These are phyloP conservation scores for Geotrichum fermentans DNA, from an alignment of 1,139 yeast species.

Conservation along the genomic window DNA sequence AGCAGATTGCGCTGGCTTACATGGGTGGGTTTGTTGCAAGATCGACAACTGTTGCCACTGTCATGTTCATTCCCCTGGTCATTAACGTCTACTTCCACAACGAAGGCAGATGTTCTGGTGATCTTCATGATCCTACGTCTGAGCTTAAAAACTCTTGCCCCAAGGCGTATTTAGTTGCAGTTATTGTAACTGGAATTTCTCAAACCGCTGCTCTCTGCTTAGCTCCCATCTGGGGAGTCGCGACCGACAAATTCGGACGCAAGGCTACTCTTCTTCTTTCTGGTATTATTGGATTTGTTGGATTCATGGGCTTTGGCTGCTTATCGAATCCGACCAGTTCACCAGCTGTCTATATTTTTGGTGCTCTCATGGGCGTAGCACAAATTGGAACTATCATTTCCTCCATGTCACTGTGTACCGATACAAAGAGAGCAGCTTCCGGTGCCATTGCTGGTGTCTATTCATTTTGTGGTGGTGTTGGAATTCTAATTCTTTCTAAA, in stretches of 20 bases:
- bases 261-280: slow-evolving; percentile 39
- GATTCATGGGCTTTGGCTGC: slow-evolving; percentile 38
- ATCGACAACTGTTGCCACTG: slow-evolving; percentile 55
- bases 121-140: slow-evolving; percentile 26
- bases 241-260: slow-evolving; percentile 51
- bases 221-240: slow-evolving; percentile 61
- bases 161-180: slow-evolving; percentile 61
- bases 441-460: slow-evolving; percentile 70
- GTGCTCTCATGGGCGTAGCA: slow-evolving; percentile 44
- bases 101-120: slow-evolving; percentile 26
- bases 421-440: slow-evolving; percentile 42
- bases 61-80: slow-evolving; percentile 60
- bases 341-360: slow-evolving; percentile 37
- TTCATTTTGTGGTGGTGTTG: slow-evolving; percentile 64
- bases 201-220: slow-evolving; percentile 53
- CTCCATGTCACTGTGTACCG: slow-evolving; percentile 46
- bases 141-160: slow-evolving; percentile 43
- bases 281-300: slow-evolving; percentile 39
- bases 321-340: slow-evolving; percentile 36
- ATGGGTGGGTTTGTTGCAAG: slow-evolving; percentile 62
- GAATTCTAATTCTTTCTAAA: slow-evolving; percentile 55
- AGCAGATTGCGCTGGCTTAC: slow-evolving; percentile 48
- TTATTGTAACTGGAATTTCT: slow-evolving; percentile 62
- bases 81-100: slow-evolving; percentile 53
- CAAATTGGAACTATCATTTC: slow-evolving; percentile 58